Evolutionary conservation across 164 flowering plant species (phyloP), one percentile per base, ranked within the genome.

Genomic region (Saururus chinensis): DNA sequence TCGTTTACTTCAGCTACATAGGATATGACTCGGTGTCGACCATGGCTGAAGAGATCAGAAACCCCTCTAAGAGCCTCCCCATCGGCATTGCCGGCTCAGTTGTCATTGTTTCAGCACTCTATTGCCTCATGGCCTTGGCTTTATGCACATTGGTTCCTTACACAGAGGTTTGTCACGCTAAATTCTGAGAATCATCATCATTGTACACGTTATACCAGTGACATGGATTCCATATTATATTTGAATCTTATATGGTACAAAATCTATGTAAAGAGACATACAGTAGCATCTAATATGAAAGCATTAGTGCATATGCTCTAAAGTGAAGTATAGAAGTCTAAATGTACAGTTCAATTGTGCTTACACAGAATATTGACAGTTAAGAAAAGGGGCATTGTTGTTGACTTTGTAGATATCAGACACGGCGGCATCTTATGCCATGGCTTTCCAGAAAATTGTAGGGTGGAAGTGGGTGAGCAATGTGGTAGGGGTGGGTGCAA

Each of bases 1-100:
- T 64, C 10, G 90, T 88, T 42, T 88, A 84, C 73, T 77, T 88
- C 64, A 80, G 92, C 73, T 88, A 88, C 62, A 78, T 86, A 1
- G 96, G 96, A 24, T 88, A 84, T 56, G 96, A 88, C 66, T 79
- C 96, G 0, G 90, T 85, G 53, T 83, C 96, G 23, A 88, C 96
- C 64, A 74, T 85, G 79, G 96, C 96, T 30, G 96, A 88, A 68
- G 96, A 88, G 75, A 79, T 85, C 53, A 77, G 66, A 64, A 80
- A 80, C 71, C 96, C 96, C 41, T 64, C 86, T 0, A 79, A 75
- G 66, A 77, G 76, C 77, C 80, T 88, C 14, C 96, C 96, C 0
- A 26, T 84, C 0, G 96, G 96, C 40, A 80, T 88, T n/a, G 66
- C 81, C 1, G 92, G 92, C 17, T 86, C 96, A 8, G 84, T 86